phyloP scores from a whole-genome alignment of 345 rosid species.

The Acer campestre region DNA sequence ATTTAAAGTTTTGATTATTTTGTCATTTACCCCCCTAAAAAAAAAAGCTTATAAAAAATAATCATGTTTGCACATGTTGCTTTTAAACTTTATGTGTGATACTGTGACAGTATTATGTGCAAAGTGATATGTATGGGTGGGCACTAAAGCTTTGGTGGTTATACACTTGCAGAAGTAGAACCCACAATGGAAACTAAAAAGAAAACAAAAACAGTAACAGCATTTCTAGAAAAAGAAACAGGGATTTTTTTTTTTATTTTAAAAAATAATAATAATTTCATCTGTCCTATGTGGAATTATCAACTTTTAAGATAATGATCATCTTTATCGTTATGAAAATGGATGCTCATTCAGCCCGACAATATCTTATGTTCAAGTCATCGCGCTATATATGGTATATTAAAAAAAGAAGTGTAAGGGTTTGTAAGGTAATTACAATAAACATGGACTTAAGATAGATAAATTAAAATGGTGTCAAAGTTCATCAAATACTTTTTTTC shows the following conservation, averaged over 20 bases:
- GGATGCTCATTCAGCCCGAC: no score
- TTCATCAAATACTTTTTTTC: neutral
- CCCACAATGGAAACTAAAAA: constrained; percentile 18
- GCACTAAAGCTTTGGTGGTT: constrained; percentile 19
- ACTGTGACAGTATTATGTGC: constrained; percentile 5
- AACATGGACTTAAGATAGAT: no score
- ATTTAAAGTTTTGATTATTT: constrained; percentile 20
- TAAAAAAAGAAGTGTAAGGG: neutral
- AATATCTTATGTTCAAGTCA: no score
- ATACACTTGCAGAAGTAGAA: constrained; percentile 10
- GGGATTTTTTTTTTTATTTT: neutral
- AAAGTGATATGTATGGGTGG: constrained; percentile 11
- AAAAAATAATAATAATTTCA: no score
- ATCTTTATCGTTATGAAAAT: no score
- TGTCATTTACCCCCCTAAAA: constrained; percentile 21
- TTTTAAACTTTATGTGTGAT: neutral
- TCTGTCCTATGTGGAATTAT: neutral
- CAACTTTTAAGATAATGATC: constrained; percentile 1
- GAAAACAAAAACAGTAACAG: constrained; percentile 15
- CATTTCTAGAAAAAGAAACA: neutral
- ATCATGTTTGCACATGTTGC: constrained; percentile 2
- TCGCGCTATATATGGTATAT: no score
- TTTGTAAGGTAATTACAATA: neutral
- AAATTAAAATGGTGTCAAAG: neutral
- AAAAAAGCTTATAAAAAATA: constrained; percentile 3